Evolutionary conservation across 192 early-diverging fungal genomes (phyloP), one percentile per base, ranked within the genome.

Genomic region (Podila verticillata): DNA sequence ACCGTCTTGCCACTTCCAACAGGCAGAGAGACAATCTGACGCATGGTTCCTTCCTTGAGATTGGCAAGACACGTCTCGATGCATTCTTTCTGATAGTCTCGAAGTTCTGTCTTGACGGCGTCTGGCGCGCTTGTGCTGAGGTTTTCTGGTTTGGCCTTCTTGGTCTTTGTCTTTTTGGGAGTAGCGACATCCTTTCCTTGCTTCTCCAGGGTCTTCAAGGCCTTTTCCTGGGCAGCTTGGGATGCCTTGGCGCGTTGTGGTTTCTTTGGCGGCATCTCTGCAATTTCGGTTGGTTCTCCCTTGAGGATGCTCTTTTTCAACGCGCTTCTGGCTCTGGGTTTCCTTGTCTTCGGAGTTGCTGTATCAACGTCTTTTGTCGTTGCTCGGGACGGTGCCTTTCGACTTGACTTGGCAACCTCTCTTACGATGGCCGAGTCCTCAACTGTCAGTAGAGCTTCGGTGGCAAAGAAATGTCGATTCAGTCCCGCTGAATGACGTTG

Each of bases 1-100:
- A 95, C 95, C 28, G 96, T 97, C 72, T 97, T 97, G 22, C 96
- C 96, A 70, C 92, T 94, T 22, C 96, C 85, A 22, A 89, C 91
- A 20, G 93, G 93, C 26, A 96, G 84, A 9, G 93, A 94, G 7
- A 94, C 93, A 19, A 92, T 91, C 80, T 96, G 94, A 8, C 96
- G 80, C 57, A 78, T 84, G 19, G 91, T 65, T 7, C 95, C 95
- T 8, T 82, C 58, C 6, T 77, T 58, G 0, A 96, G 84, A 13
- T 77, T 81, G 0, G 68, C 54, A 22, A 98, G 82, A 44, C 87
- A 91, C 0, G 62, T 71, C 19, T 93, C 84, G 39, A 98, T 94
- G 81, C 97, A 98, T 56, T 94, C 94, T 74, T 87, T 63, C 66
- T 98, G 97, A 80, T 98, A 98, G 0, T 89, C 86, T 24, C 96